These are phyloP conservation scores for Aspergillus ustus DNA, from an alignment of 2,329 filamentous ascomycete genomes.

Conservation along the genomic window DNA sequence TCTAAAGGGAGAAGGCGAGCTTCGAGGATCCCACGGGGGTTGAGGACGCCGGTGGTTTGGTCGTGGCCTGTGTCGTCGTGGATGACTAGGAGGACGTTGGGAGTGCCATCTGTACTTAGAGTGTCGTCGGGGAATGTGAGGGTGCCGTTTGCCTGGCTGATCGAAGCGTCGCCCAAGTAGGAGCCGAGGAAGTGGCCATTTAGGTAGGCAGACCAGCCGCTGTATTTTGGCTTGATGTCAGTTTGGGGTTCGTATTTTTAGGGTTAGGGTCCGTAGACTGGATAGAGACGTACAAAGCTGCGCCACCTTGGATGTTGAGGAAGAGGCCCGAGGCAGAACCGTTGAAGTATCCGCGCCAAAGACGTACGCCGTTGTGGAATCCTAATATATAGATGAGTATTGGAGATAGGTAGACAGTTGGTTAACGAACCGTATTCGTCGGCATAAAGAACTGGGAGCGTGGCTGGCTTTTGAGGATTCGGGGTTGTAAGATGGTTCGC, in stretches of 20 bases:
- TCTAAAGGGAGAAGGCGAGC: conserved; percentile 45
- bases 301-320: conserved; percentile 59
- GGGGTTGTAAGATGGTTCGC: conserved; percentile 48
- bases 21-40: conserved; percentile 46
- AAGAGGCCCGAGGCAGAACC: conserved; percentile 42
- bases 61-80: conserved; percentile 56
- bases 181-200: conserved; percentile 63
- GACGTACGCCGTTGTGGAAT: conserved; percentile 51
- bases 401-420: neutral
- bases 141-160: conserved; percentile 34
- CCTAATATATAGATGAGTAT: conserved; percentile 22
- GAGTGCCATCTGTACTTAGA: conserved; percentile 52
- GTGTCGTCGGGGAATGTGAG: conserved; percentile 58
- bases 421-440: conserved; percentile 46
- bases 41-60: conserved; percentile 34
- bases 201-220: conserved; percentile 63
- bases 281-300: conserved; percentile 46
- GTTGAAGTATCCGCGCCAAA: conserved; percentile 53
- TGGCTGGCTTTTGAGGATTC: conserved; percentile 48
- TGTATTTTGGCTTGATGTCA: conserved; percentile 1
- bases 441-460: conserved; percentile 52
- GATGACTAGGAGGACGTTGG: conserved; percentile 62
- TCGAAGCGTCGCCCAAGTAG: conserved; percentile 49
- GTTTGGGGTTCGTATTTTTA: neutral
- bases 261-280: neutral